Percentiles rank a stretch among this genome's conserved stretches.
phyloP scores from a whole-genome alignment of 805 yeast genomes.

The Teunomyces panamensis region DNA sequence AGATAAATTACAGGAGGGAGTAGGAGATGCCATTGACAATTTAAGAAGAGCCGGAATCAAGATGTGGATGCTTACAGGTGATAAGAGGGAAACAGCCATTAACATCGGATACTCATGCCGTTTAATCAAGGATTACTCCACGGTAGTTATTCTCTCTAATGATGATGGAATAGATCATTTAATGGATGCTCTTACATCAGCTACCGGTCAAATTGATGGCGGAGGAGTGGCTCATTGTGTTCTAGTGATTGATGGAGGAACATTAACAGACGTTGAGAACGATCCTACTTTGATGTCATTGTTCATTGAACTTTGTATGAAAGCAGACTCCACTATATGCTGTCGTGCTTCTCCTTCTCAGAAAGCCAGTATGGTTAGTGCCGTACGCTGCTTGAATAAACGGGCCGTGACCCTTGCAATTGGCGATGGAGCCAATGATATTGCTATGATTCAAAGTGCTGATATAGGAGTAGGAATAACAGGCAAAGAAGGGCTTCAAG shows the following conservation, averaged over 20 bases:
- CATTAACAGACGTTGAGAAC: constrained; percentile 67
- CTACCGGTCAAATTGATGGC: constrained; percentile 66
- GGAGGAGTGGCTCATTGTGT: constrained; percentile 92
- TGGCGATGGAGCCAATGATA: constrained; percentile 99
- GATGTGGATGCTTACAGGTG: constrained; percentile 99
- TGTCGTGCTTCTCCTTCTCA: constrained; percentile 98
- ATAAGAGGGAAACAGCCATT: constrained; percentile 95
- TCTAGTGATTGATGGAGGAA: constrained; percentile 90
- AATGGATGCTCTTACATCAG: constrained; percentile 66
- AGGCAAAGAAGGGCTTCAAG: constrained; percentile 95
- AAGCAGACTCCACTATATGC: constrained; percentile 86
- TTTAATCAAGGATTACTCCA: constrained; percentile 87
- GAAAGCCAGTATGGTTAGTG: constrained; percentile 83
- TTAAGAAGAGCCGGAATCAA: constrained; percentile 89
- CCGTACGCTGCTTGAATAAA: constrained; percentile 69
- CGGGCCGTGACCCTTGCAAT: constrained; percentile 84
- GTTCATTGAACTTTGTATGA: constrained; percentile 80
- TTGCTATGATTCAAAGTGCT: constrained; percentile 98
- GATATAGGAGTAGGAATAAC: constrained; percentile 97
- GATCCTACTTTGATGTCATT: constrained; percentile 71
- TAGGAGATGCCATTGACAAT: constrained; percentile 89
- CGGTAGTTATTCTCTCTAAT: constrained; percentile 67
- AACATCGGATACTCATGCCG: constrained; percentile 95
- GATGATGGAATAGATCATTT: constrained; percentile 52
- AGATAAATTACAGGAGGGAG: constrained; percentile 96